Evolutionary conservation across 345 rosid species (phyloP).

Genomic region (Syzygium oleosum): DNA sequence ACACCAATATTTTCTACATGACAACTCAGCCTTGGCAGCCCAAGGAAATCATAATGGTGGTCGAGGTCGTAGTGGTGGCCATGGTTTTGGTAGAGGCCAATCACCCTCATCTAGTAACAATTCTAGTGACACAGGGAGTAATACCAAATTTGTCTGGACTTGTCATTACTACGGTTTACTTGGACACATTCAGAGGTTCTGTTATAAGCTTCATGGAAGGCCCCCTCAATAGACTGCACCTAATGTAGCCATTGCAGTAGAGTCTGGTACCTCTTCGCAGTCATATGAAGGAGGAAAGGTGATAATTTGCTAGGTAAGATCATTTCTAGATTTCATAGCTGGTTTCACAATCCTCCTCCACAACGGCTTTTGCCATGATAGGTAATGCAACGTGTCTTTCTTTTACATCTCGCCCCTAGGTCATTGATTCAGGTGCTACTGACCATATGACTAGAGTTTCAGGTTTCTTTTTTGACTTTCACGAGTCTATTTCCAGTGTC

Average conservation of each 20-base stretch:
- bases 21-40: no score
- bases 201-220: no score
- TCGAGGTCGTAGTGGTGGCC: fast-evolving
- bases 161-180: not conserved
- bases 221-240: not conserved
- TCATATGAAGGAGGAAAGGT: not conserved
- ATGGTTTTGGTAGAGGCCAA: not conserved
- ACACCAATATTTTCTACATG: not conserved
- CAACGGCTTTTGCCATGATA: not conserved
- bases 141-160: not conserved
- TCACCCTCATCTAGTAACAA: not conserved
- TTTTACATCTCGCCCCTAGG: not conserved
- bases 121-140: not conserved
- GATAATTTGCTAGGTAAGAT: not conserved
- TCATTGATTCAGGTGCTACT: no score
- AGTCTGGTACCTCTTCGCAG: not conserved
- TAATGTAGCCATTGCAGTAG: not conserved
- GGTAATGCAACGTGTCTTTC: not conserved
- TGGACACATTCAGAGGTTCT: not conserved
- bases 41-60: no score
- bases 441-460: not conserved
- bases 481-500: not conserved
- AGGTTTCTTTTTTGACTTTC: no score
- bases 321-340: not conserved
- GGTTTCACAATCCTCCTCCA: not conserved